These are phyloP conservation scores for Flammula alnicola DNA, from an alignment of 1,284 basidiomycete species.

Conservation along the genomic window DNA sequence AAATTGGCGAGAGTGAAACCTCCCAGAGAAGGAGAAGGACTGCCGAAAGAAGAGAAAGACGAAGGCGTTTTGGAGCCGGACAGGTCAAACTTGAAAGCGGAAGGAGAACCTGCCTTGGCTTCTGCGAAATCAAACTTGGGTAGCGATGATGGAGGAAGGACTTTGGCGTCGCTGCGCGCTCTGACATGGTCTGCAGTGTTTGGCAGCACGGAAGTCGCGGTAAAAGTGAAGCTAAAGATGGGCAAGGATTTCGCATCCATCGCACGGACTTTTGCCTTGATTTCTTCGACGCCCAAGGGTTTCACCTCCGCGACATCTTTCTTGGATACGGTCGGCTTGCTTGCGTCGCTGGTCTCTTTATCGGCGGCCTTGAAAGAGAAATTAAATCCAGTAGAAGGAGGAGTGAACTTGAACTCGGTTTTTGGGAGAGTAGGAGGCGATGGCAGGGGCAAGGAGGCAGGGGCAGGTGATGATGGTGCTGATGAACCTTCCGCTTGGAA, in stretches of 20 bases:
- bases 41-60: no score
- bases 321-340: neutral
- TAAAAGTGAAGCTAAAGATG: conserved; percentile 26
- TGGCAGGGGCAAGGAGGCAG: conserved; percentile 16
- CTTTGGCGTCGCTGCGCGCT: conserved; percentile 37
- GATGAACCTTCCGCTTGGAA: conserved; percentile 49
- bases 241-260: conserved; percentile 29
- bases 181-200: conserved; percentile 25
- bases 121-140: conserved; percentile 34
- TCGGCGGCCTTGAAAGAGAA: conserved; percentile 18
- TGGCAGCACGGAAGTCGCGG: conserved; percentile 8
- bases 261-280: conserved; percentile 33
- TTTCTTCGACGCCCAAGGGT: conserved; percentile 35
- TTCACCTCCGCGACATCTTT: conserved; percentile 1
- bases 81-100: conserved; percentile 9
- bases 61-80: neutral
- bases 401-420: conserved; percentile 12
- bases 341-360: conserved; percentile 5
- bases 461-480: conserved; percentile 24
- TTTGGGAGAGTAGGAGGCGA: conserved; percentile 11
- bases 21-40: no score
- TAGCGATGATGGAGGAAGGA: conserved; percentile 48
- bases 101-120: neutral
- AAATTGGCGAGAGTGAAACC: no score
- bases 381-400: conserved; percentile 14